Base-by-base conservation (phyloP, 139 green algal genomes). In the Chlamydomonas eustigma region DNA sequence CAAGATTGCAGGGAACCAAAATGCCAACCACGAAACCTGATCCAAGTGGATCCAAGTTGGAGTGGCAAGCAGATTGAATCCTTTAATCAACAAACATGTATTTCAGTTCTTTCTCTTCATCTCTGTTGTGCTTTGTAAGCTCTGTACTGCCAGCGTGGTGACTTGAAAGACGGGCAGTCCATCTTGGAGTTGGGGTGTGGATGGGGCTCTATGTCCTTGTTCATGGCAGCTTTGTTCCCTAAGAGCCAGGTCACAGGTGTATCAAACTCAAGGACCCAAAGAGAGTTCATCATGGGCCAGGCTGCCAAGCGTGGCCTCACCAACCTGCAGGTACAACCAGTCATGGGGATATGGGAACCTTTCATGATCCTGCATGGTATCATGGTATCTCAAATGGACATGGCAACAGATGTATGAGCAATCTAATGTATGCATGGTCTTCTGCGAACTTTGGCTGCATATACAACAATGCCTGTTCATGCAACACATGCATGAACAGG, bases 161-260 rank as follows among this genome's bases (percentile, higher is more conserved):
- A 90, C 52, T 81, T 99, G 33, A 30, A 6, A 4, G 83, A 97
- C 71, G 92, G 93, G 0, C 89, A 95, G 78, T 73, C 81, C 0
- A 77, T 99, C 0, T 79, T 99, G 76, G 95, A 99, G 84, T 83
- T 98, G n/a, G 94, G 95, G 0, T 98, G 95, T 80, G 95, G 95
- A 3, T 99, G 95, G 95, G 95, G 95, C 44, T 95, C 87, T 32
- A 80, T 97, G 67, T 90, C 74, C 36, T 83, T 98, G 2, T 98
- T 90, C 80, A 88, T 95, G 67, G 95, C 93, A 0, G 78, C 77
- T 1, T 51, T 71, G 1, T 89, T 80, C 67, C 84, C 81, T 5
- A 58, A 73, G 32, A 77, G 73, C 79, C 38, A 76, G 31, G 71
- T 98, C 71, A 94, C 88, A 2, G 91, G 88, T 0, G 89, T 99